Evolutionary conservation across 1,139 yeast species (phyloP), one percentile per base, ranked within the genome.

Genomic region (Pichia sp.): DNA sequence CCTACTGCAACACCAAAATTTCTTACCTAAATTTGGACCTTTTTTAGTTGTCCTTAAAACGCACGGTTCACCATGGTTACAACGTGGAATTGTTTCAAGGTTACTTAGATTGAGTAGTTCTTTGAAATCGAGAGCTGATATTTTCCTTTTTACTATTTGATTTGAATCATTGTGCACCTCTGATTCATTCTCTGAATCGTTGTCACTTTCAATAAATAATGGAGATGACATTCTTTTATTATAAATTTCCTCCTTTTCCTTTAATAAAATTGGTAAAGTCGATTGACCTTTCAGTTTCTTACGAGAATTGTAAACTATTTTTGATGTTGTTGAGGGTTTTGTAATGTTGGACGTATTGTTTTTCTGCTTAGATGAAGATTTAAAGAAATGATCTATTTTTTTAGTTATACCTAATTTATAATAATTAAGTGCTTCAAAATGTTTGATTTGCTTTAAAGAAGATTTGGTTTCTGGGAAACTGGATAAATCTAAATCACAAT

Each of bases 341-440:
- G n/a, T 25, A 12, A 12, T 25, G 28, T n/a, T 18, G 32, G 21
- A 18, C 14, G 12, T 30, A 14, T 18, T 4, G 32, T 8, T 15
- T 31, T 31, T 17, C 37, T 26, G 18, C 38, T 38, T n/a, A n/a
- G n/a, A n/a, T 9, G 35, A 23, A 17, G 36, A 42, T 34, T 45
- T 41, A 39, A 60, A 60, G 52, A 82, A 80, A 64, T 77, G 63
- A 24, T 66, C 66, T 3, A 78, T 66, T 9, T 79, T 73, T 50
- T 74, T 77, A n/a, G 70, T 65, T 23, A 69, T 67, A 38, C 69
- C 68, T 19, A 82, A 55, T 35, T 71, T 74, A 52, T 70, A 79
- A 44, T 63, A 72, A 28, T 58, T 54, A 42, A 66, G 71, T 0
- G 88, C 84, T 52, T 82, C 91, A 50, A 82, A 71, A 36, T 58